Conservation (phyloP, 75 land plant species). For the Selaginella tamariscina region DNA sequence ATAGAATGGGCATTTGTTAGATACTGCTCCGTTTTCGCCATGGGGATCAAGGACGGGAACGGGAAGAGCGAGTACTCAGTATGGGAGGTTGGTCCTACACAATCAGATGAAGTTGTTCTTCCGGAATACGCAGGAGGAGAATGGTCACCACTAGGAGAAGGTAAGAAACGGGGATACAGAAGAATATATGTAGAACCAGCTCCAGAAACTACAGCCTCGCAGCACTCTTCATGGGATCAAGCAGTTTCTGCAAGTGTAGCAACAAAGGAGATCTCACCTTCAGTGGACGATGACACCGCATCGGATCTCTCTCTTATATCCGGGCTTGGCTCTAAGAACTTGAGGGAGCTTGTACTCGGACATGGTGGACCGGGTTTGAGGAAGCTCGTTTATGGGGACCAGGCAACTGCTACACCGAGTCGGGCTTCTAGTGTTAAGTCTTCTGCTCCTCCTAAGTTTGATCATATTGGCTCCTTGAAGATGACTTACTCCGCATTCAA, state of each 20-base stretch:
- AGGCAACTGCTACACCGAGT: neutral
- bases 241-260: neutral
- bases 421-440: neutral
- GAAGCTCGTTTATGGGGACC: neutral
- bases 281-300: neutral
- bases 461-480: slow-evolving; percentile 26
- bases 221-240: neutral
- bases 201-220: neutral
- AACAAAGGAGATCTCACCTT: neutral
- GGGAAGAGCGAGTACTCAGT: neutral
- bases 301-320: neutral
- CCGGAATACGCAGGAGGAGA: neutral
- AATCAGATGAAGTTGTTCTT: neutral
- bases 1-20: too few relatives aligned
- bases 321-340: neutral
- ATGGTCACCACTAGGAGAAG: neutral
- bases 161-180: neutral
- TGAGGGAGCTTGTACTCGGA: neutral
- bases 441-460: slow-evolving; percentile 15
- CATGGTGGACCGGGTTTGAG: neutral
- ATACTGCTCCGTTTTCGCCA: too few relatives aligned
- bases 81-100: neutral
- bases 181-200: neutral
- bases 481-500: slow-evolving; percentile 25
- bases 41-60: neutral